Conservation (phyloP, 805 yeast genomes). For the Pichia manshurica region DNA sequence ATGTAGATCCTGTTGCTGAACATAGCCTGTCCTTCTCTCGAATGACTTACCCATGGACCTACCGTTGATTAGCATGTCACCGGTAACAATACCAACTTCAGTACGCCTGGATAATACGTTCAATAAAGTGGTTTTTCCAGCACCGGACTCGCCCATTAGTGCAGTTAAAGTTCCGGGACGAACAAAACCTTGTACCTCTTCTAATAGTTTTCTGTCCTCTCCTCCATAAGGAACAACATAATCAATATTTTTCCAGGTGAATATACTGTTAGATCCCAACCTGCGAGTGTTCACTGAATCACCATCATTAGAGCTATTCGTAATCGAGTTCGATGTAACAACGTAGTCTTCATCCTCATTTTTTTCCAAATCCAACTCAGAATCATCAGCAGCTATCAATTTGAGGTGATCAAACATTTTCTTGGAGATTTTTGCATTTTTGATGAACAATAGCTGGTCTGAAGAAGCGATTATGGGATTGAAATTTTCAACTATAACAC, state of each 20-base stretch:
- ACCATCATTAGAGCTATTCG: conserved; percentile 8
- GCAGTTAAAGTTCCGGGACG: conserved; percentile 55
- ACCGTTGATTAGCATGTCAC: conserved; percentile 53
- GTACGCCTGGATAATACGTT: conserved; percentile 48
- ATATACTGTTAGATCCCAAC: conserved; percentile 41
- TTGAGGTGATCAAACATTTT: conserved; percentile 6
- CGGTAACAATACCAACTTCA: conserved; percentile 48
- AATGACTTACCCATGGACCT: conserved; percentile 42
- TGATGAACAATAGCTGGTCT: conserved; percentile 30
- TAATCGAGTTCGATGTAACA: neutral
- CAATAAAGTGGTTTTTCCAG: conserved; percentile 55
- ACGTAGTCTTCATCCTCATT: conserved; percentile 1
- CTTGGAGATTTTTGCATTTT: conserved; percentile 25
- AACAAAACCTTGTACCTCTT: conserved; percentile 39
- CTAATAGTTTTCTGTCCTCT: conserved; percentile 36
- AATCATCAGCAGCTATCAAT: conserved; percentile 3
- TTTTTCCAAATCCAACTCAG: neutral
- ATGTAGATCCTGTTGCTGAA: conserved; percentile 52
- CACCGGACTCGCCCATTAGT: conserved; percentile 61
- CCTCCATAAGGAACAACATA: conserved; percentile 50
- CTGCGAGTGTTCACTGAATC: conserved; percentile 20
- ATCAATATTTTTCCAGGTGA: conserved; percentile 58
- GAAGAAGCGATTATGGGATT: conserved; percentile 27
- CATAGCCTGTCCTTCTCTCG: conserved; percentile 50
- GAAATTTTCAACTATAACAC: conserved; percentile 27